Conservation (phyloP, 1,284 basidiomycete species). For the Sporisorium iseilematis-ciliati region DNA sequence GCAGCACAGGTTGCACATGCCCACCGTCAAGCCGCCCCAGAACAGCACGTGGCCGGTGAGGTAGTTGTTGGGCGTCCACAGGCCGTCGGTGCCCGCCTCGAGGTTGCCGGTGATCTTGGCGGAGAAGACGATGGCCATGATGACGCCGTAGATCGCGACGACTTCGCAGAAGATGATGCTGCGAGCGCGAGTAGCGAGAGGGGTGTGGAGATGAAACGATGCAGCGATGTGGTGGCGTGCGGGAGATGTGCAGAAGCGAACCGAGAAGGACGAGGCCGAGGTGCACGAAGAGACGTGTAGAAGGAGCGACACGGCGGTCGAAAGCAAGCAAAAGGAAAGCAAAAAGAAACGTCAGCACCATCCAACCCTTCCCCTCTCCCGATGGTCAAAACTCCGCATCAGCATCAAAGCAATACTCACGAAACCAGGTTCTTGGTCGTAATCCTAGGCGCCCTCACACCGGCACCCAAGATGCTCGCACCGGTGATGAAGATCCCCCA, state of each 20-base stretch:
- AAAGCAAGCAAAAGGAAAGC: no score
- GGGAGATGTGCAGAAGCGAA: no score
- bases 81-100: conserved; percentile 41
- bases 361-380: no score
- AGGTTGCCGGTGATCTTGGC: conserved; percentile 67
- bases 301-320: no score
- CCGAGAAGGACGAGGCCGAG: no score
- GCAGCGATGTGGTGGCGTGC: no score
- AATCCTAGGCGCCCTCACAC: conserved; percentile 92
- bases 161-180: conserved; percentile 98
- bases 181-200: neutral
- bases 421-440: conserved; percentile 98
- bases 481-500: conserved; percentile 99
- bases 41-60: conserved; percentile 67
- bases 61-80: conserved; percentile 65
- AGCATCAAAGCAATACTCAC: conserved; percentile 72
- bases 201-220: neutral
- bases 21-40: conserved; percentile 68
- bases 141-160: conserved; percentile 94
- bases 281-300: no score
- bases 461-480: conserved; percentile 92
- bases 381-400: no score
- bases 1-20: conserved; percentile 67
- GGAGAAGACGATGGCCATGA: conserved; percentile 72
- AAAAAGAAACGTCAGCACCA: no score